Evolutionary conservation across 345 rosid genomes (phyloP).

Genomic region (Eucalyptus cladocalyx): DNA sequence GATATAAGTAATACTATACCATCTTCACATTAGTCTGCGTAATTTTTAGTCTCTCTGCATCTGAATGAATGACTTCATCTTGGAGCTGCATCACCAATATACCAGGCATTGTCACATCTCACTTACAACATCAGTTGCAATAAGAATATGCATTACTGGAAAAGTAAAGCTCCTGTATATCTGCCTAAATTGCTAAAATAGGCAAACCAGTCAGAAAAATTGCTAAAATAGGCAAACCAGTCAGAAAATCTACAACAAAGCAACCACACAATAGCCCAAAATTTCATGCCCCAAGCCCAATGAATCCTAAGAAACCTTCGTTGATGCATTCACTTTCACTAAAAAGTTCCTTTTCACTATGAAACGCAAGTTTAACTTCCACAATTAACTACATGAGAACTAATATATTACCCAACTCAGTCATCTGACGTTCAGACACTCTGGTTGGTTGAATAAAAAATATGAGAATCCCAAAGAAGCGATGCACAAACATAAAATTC

Average conservation of each 20-base stretch:
- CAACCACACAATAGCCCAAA: not conserved
- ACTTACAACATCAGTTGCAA: not conserved
- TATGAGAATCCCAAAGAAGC: not conserved
- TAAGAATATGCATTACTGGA: not conserved
- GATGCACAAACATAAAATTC: not conserved
- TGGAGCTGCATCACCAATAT: conserved; percentile 2
- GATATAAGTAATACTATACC: conserved; percentile 18
- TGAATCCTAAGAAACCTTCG: not conserved
- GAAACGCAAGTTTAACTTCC: not conserved
- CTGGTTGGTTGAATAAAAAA: not conserved
- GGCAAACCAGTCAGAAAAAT: not conserved
- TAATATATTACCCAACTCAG: not conserved
- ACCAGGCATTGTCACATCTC: not conserved
- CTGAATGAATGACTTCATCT: conserved; percentile 61
- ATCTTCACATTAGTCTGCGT: conserved; percentile 89
- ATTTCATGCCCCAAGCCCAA: not conserved
- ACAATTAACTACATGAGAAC: not conserved
- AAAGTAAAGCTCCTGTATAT: not conserved
- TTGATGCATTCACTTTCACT: not conserved
- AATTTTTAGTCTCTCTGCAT: conserved; percentile 79
- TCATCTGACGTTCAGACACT: not conserved
- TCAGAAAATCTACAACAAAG: not conserved
- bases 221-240: not conserved
- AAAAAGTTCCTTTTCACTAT: not conserved
- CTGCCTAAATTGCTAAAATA: not conserved